Evolutionary conservation across 139 green algal species (phyloP).

Genomic region (Gonium pectorale): DNA sequence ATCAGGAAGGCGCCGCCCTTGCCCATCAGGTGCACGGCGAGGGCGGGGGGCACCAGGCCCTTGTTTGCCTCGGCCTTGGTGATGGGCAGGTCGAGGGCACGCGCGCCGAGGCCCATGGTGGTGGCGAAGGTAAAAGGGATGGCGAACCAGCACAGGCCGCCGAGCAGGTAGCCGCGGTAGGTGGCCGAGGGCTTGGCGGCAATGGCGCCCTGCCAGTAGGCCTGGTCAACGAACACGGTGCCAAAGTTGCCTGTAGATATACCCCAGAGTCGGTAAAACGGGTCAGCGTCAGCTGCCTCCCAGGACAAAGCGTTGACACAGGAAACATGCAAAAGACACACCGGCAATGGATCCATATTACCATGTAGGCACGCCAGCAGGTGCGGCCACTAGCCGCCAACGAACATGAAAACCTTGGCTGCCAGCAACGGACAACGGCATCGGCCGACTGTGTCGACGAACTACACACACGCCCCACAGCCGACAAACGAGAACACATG

Average conservation of each 20-base stretch:
- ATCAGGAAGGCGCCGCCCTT: constrained; percentile 86
- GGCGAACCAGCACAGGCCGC: constrained; percentile 92
- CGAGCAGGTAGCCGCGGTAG: constrained; percentile 84
- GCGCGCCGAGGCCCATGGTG: constrained; percentile 85
- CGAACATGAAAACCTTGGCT: too few relatives aligned
- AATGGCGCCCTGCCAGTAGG: constrained; percentile 93
- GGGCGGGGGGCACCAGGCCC: constrained; percentile 89
- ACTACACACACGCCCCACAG: too few relatives aligned
- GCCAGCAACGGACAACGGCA: too few relatives aligned
- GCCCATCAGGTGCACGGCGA: constrained; percentile 86
- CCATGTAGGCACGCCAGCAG: too few relatives aligned
- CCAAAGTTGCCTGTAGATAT: constrained; percentile 90
- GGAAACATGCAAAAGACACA: too few relatives aligned
- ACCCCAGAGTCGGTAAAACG: too few relatives aligned
- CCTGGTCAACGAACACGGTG: constrained; percentile 94
- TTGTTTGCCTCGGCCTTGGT: constrained; percentile 72
- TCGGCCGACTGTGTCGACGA: too few relatives aligned
- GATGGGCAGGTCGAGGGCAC: constrained; percentile 91
- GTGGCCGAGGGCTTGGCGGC: constrained; percentile 86
- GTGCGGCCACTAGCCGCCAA: too few relatives aligned
- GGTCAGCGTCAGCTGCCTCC: too few relatives aligned
- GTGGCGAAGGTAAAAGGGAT: constrained; percentile 96
- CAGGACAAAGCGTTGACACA: too few relatives aligned
- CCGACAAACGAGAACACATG: too few relatives aligned
- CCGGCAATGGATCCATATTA: too few relatives aligned